A percentile compares a stretch with the other conserved stretches of the same genome.
phyloP scores from a whole-genome alignment of 192 early-diverging fungal species.

The Pilaira anomala region DNA sequence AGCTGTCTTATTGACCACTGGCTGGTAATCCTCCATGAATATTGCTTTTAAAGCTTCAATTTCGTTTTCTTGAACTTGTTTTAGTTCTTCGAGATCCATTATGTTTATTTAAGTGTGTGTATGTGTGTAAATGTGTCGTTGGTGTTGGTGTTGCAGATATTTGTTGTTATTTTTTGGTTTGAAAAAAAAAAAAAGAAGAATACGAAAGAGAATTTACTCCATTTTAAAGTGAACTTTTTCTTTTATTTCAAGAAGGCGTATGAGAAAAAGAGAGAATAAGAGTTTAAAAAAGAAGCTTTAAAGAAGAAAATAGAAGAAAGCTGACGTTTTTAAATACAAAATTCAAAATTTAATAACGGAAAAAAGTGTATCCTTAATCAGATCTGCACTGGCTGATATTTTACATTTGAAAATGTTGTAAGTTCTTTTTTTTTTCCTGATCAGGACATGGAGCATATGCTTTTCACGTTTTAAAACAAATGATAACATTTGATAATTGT shows the following conservation, averaged over 20 bases:
- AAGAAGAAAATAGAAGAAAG: too few relatives aligned
- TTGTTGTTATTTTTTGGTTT: not conserved
- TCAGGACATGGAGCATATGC: too few relatives aligned
- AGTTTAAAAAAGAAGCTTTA: not conserved
- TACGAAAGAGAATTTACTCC: not conserved
- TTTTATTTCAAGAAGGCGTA: not conserved
- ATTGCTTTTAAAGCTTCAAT: conserved; percentile 66
- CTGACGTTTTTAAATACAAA: too few relatives aligned
- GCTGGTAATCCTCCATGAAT: conserved; percentile 57
- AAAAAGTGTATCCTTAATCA: too few relatives aligned
- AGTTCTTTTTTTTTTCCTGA: too few relatives aligned
- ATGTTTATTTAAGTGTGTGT: not conserved
- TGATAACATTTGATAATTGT: too few relatives aligned
- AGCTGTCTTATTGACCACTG: conserved; percentile 41
- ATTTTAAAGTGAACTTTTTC: not conserved
- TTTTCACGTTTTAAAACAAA: too few relatives aligned
- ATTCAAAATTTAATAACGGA: too few relatives aligned
- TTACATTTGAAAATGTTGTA: too few relatives aligned
- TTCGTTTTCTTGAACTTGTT: conserved; percentile 68
- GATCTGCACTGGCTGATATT: too few relatives aligned
- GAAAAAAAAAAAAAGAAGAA: conserved; percentile 6
- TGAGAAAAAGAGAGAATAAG: not conserved
- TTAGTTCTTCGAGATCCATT: conserved; percentile 48
- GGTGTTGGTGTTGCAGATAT: not conserved
- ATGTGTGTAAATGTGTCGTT: not conserved